Percentiles rank a stretch among this genome's conserved stretches.
Evolutionary conservation across 1,284 basidiomycete species (phyloP).

Genomic region (Marasmius fiardii): DNA sequence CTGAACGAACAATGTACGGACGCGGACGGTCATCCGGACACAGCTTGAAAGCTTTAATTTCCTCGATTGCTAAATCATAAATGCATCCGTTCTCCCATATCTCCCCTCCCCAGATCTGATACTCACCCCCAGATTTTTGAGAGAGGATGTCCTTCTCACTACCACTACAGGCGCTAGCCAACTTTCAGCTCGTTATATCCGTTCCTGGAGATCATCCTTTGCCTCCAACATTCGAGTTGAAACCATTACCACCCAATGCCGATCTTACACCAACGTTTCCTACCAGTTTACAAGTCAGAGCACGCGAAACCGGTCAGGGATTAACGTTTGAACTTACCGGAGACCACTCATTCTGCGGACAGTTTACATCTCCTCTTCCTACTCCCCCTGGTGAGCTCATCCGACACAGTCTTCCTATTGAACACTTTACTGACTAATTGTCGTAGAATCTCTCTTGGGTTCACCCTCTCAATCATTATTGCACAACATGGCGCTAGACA

Average conservation of each 20-base stretch:
- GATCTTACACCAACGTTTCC: neutral
- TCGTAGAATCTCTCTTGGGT: neutral
- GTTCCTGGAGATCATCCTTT: neutral
- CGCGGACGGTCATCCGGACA: neutral
- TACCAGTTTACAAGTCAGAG: neutral
- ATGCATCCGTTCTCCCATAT: neutral
- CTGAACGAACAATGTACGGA: neutral
- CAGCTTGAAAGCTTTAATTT: neutral
- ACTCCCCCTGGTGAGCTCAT: neutral
- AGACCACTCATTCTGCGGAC: neutral
- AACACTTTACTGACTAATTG: neutral
- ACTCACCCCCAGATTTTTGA: neutral
- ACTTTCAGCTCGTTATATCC: neutral
- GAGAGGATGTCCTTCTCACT: conserved; percentile 3
- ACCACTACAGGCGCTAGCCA: neutral
- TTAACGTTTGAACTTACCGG: neutral
- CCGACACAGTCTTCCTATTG: neutral
- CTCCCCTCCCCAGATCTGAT: neutral
- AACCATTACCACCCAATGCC: neutral
- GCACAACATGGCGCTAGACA: neutral
- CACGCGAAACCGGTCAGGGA: neutral
- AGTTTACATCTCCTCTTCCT: neutral
- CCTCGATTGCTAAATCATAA: neutral
- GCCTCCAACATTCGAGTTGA: neutral
- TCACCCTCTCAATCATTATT: neutral